These are phyloP conservation scores for Austroboletus rostrupii DNA, from an alignment of 1,284 basidiomycete genomes.

Conservation along the genomic window DNA sequence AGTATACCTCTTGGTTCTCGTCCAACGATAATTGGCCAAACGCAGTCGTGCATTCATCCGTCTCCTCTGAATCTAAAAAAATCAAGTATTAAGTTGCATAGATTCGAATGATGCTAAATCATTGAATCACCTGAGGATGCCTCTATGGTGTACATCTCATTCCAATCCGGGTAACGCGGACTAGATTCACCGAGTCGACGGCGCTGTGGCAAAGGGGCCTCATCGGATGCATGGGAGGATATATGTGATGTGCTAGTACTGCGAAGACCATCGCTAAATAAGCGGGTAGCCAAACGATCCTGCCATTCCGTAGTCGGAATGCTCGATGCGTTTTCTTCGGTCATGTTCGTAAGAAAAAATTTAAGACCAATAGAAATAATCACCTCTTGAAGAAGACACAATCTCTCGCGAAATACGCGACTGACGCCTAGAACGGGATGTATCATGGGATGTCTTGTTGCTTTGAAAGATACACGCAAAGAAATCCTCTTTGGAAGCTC, in stretches of 20 bases:
- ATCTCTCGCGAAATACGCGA: slow-evolving; percentile 73
- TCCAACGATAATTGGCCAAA: slow-evolving; percentile 78
- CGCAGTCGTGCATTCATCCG: slow-evolving; percentile 33
- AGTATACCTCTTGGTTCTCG: slow-evolving; percentile 69
- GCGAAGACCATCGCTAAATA: slow-evolving; percentile 35
- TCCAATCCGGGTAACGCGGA: slow-evolving; percentile 39
- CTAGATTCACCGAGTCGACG: slow-evolving; percentile 35
- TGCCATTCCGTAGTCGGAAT: slow-evolving; percentile 76
- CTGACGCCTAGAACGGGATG: slow-evolving; percentile 64
- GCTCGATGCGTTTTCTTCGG: slow-evolving; percentile 54
- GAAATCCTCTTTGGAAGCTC: slow-evolving; percentile 62
- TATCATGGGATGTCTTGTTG: slow-evolving; percentile 51
- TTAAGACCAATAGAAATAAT: slow-evolving; percentile 8
- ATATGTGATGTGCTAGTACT: slow-evolving; percentile 16
- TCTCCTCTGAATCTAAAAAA: slow-evolving; percentile 21
- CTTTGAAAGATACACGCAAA: slow-evolving; percentile 67
- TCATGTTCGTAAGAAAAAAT: slow-evolving; percentile 7
- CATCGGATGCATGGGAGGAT: slow-evolving; percentile 16
- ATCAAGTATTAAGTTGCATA: slow-evolving; percentile 1
- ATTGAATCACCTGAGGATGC: slow-evolving; percentile 32
- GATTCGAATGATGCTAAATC: background rate
- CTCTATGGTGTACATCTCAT: slow-evolving; percentile 54
- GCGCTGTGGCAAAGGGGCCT: slow-evolving; percentile 38
- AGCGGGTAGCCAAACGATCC: slow-evolving; percentile 57
- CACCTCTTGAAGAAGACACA: slow-evolving; percentile 64